These are phyloP conservation scores for Auricularia heimuer DNA, from an alignment of 768 basidiomycete species.

Conservation along the genomic window DNA sequence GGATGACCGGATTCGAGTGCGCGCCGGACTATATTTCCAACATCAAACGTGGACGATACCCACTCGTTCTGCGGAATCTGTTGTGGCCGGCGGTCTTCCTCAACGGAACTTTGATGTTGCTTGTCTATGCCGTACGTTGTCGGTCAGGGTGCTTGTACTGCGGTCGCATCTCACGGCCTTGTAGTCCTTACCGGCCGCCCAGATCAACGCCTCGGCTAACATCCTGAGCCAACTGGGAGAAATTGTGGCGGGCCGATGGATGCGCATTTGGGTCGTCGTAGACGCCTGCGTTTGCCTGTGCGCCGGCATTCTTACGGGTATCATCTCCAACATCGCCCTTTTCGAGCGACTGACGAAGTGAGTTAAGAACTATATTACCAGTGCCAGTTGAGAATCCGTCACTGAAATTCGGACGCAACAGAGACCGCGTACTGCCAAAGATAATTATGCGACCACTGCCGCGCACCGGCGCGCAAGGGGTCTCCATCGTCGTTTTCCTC, in stretches of 20 bases:
- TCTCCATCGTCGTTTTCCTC: slow-evolving; percentile 42
- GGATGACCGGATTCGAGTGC: slow-evolving; percentile 27
- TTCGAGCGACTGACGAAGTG: slow-evolving; percentile 41
- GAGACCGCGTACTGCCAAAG: slow-evolving; percentile 50
- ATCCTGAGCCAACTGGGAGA: not conserved
- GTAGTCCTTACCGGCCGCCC: not conserved
- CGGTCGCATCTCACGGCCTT: not conserved
- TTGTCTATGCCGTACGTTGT: slow-evolving; percentile 45
- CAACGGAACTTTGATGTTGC: slow-evolving; percentile 45
- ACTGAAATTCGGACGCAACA: not conserved
- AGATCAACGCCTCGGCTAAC: not conserved
- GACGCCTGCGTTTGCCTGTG: slow-evolving; percentile 66
- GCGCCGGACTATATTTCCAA: slow-evolving; percentile 56
- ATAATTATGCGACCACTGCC: slow-evolving; percentile 40
- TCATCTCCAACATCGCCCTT: slow-evolving; percentile 28
- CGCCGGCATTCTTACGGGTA: slow-evolving; percentile 62
- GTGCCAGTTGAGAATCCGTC: too few relatives aligned
- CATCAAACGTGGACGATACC: slow-evolving; percentile 46
- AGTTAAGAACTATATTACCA: too few relatives aligned
- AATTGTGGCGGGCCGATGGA: slow-evolving; percentile 40
- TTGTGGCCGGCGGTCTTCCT: slow-evolving; percentile 49
- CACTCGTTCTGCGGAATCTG: slow-evolving; percentile 53
- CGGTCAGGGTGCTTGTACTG: not conserved
- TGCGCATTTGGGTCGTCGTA: slow-evolving; percentile 50
- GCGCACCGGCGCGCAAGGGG: slow-evolving; percentile 39